Percentiles rank a stretch among this genome's conserved stretches.
phyloP scores from a whole-genome alignment of 768 basidiomycete genomes.

The Scleroderma bovista region DNA sequence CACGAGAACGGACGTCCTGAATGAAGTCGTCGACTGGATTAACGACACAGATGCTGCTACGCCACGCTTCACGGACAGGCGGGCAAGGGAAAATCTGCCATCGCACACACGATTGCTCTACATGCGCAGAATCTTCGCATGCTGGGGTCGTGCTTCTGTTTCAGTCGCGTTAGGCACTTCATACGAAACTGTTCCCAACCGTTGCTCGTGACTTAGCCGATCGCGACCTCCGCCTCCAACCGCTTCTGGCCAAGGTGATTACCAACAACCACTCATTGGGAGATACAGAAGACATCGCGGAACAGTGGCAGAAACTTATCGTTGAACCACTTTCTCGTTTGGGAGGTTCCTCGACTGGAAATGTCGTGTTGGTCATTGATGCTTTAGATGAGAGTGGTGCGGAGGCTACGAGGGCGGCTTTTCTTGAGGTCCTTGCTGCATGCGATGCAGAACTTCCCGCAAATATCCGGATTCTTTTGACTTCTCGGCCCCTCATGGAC shows the following conservation, averaged over 20 bases:
- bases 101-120: not conserved
- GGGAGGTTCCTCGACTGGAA: slow-evolving; percentile 9
- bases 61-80: not conserved
- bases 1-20: not conserved
- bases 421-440: slow-evolving; percentile 28
- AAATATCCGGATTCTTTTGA: slow-evolving; percentile 33
- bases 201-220: not conserved
- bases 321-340: slow-evolving; percentile 7
- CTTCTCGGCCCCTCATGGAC: slow-evolving; percentile 26
- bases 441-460: slow-evolving; percentile 37
- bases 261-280: not conserved
- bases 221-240: not conserved
- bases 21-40: not conserved
- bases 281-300: not conserved
- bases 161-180: not conserved
- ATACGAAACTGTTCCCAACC: not conserved
- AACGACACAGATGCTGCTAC: not conserved
- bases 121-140: not conserved
- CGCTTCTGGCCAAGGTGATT: not conserved
- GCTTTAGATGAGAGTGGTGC: slow-evolving; percentile 16
- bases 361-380: slow-evolving; percentile 21
- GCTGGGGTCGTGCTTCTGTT: not conserved
- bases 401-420: slow-evolving; percentile 1
- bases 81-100: not conserved
- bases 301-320: slow-evolving; percentile 17